Base-by-base conservation (phyloP, 352 stramenopile genomes). In the Globisporangium irregulare region DNA sequence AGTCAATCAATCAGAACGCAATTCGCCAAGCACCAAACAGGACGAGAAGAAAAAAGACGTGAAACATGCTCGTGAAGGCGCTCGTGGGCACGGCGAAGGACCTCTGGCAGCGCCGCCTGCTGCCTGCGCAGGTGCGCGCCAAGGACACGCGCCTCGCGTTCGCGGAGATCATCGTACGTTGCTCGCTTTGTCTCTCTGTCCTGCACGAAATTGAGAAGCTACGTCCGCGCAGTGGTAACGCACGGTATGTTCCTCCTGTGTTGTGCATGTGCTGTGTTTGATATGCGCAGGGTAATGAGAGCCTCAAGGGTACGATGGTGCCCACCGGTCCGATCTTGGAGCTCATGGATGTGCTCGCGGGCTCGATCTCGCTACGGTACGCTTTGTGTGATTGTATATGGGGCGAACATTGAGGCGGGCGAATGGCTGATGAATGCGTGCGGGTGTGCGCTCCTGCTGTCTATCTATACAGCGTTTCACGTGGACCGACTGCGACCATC, bases 341-440 rank as follows among this genome's bases (percentile, higher is more conserved):
- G 51, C 70, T 86, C 18, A 89, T 89, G 75, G 80, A 89, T 48
- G 73, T 86, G 15, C 71, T 87, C 36, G 80, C 78, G 0, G 79
- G 77, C 1, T 69, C 73, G 0, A 82, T 89, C 54, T 76, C 78
- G 10, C 73, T 70, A 4, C 73, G 78, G 53, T 77, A 62, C 20
- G 51, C 15, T 53, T n/a, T 46, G 29, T 43, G 27, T 41, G 9
- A 2, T 29, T 43, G 27, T 18, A 4, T 43, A 6, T 10, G 18
- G 3, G 7, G 22, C 22, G 4, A 27, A 60, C 25, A 22, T 22
- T 61, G 50, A 5, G 24, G 10, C 8, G 1, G 43, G 4, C 5
- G 0, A 22, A 5, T 66, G 10, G 8, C 9, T 29, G 14, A 66
- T 55, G 53, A 43, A 36, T n/a, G 34, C 20, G n/a, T 55, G 20